Evolutionary conservation across 495 filamentous ascomycete genomes (phyloP).

Genomic region (Polyplosphaeria fusca): DNA sequence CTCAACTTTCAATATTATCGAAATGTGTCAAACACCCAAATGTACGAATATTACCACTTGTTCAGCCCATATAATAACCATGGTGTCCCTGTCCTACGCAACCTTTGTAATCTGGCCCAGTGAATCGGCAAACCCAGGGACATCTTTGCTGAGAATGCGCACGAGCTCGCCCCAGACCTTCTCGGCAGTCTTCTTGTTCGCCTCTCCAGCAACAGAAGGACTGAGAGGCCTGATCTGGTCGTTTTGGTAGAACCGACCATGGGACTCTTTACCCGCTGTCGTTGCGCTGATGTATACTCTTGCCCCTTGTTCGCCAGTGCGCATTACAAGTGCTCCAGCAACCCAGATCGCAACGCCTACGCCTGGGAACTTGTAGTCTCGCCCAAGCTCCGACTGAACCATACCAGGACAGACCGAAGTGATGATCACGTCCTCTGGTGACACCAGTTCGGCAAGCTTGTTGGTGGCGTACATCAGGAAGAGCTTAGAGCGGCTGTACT

Average conservation of each 20-base stretch:
- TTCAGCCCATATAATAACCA: background rate
- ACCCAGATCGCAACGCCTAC: background rate
- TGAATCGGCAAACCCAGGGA: constrained; percentile 3
- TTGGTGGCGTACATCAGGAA: constrained; percentile 28
- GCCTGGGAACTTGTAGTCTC: constrained; percentile 18
- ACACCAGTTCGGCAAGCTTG: constrained; percentile 12
- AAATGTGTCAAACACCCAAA: no score
- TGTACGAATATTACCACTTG: no score
- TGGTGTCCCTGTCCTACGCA: background rate
- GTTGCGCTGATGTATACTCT: constrained; percentile 19
- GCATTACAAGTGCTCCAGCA: background rate
- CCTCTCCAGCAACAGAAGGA: constrained; percentile 15
- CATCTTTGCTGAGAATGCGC: background rate
- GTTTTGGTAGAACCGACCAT: constrained; percentile 28
- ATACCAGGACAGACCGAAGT: constrained; percentile 26
- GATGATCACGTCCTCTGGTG: constrained; percentile 22
- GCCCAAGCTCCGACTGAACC: constrained; percentile 14
- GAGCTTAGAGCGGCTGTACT: constrained; percentile 9
- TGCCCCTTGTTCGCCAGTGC: constrained; percentile 15
- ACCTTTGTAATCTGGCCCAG: background rate
- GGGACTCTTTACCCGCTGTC: constrained; percentile 17
- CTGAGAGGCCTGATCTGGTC: constrained; percentile 19
- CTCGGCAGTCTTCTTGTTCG: constrained; percentile 13
- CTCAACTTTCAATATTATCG: no score
- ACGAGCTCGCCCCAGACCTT: constrained; percentile 22